A percentile compares a stretch with the other conserved stretches of the same genome.
These are phyloP conservation scores for Biscogniauxia mediterranea DNA, from an alignment of 2,329 filamentous ascomycete species.

Conservation along the genomic window DNA sequence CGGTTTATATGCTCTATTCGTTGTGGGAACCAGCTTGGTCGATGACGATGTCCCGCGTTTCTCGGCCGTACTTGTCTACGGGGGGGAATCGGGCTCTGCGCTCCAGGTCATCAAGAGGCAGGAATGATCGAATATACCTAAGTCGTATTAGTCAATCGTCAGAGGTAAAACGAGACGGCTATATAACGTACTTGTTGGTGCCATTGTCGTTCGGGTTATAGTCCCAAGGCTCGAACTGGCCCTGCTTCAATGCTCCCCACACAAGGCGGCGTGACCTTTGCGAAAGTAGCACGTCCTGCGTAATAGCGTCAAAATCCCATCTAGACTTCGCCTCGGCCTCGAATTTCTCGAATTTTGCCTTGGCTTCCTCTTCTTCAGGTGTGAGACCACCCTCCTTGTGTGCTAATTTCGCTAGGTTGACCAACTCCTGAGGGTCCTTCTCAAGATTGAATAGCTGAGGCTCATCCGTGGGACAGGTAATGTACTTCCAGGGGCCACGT, in stretches of 20 bases:
- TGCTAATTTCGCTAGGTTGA: slow-evolving; percentile 61
- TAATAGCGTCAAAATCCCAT: slow-evolving; percentile 82
- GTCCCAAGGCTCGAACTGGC: slow-evolving; percentile 81
- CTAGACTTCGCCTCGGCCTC: slow-evolving; percentile 68
- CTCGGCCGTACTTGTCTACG: slow-evolving; percentile 55
- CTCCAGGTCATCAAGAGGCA: slow-evolving; percentile 78
- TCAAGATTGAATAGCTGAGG: slow-evolving; percentile 81
- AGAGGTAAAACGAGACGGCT: slow-evolving; percentile 26
- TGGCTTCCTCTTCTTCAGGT: slow-evolving; percentile 45
- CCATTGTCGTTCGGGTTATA: slow-evolving; percentile 73
- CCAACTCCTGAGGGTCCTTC: slow-evolving; percentile 72
- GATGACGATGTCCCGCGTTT: slow-evolving; percentile 41
- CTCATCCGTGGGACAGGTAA: slow-evolving; percentile 79
- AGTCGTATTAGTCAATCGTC: slow-evolving; percentile 24
- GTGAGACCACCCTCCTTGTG: slow-evolving; percentile 38
- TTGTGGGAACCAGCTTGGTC: slow-evolving; percentile 45
- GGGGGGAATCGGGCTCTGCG: slow-evolving; percentile 70
- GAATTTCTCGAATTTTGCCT: slow-evolving; percentile 61
- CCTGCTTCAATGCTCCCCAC: slow-evolving; percentile 75
- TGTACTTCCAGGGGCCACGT: slow-evolving; percentile 85
- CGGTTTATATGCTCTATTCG: slow-evolving; percentile 29
- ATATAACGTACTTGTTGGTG: slow-evolving; percentile 54
- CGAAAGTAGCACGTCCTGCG: slow-evolving; percentile 67
- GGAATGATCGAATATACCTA: slow-evolving; percentile 82
- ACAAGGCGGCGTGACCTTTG: slow-evolving; percentile 78